These are phyloP conservation scores for Nakazawaea populi DNA, from an alignment of 805 yeast species.

Conservation along the genomic window DNA sequence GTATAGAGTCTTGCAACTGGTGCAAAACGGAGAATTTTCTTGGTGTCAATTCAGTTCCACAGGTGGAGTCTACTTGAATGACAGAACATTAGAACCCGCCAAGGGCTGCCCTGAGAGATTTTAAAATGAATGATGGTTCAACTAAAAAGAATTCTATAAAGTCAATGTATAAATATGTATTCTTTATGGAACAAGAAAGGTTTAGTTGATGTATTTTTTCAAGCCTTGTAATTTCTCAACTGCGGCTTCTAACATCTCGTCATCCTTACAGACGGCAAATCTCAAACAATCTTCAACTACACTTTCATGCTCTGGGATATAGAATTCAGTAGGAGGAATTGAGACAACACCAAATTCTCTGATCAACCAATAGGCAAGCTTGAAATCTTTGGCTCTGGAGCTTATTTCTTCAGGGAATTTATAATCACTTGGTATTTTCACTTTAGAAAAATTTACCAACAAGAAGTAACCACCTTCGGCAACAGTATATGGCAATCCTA, in stretches of 20 bases:
- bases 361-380: constrained; percentile 87
- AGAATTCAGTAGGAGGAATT: constrained; percentile 96
- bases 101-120: constrained; percentile 88
- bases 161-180: no score
- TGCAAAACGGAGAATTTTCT: constrained; percentile 48
- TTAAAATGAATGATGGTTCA: constrained; percentile 19
- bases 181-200: no score
- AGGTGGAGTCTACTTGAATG: constrained; percentile 39
- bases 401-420: constrained; percentile 65
- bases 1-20: constrained; percentile 53
- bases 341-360: constrained; percentile 91
- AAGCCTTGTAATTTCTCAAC: constrained; percentile 67
- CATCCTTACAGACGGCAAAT: constrained; percentile 96
- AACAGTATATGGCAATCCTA: constrained; percentile 81
- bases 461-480: constrained; percentile 95
- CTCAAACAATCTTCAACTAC: constrained; percentile 82
- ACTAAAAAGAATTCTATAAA: neutral
- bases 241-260: constrained; percentile 73
- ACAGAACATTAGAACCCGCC: constrained; percentile 49
- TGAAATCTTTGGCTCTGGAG: constrained; percentile 76
- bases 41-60: constrained; percentile 48
- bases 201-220: constrained; percentile 48
- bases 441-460: constrained; percentile 79
- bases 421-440: constrained; percentile 71
- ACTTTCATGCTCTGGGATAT: constrained; percentile 61